Evolutionary conservation across 805 yeast species (phyloP).

Genomic region (Ogataea nitratoaversa): DNA sequence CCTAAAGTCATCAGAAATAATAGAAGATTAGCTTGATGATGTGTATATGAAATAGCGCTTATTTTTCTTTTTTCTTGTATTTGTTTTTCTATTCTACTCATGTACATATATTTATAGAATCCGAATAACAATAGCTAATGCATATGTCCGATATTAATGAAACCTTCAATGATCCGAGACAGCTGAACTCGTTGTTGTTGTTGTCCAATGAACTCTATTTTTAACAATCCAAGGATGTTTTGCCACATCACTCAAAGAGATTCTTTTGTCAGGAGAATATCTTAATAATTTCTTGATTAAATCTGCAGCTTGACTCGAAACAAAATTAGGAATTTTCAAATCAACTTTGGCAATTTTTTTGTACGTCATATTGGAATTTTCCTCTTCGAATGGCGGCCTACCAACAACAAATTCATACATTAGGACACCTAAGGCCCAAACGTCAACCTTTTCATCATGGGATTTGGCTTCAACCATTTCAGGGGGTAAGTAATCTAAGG

Average conservation of each 20-base stretch:
- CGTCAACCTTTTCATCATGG: conserved; percentile 76
- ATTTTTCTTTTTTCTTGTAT: conserved; percentile 2
- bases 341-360: conserved; percentile 76
- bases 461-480: conserved; percentile 85
- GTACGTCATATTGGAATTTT: conserved; percentile 71
- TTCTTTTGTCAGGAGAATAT: conserved; percentile 65
- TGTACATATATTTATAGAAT: background rate
- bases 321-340: conserved; percentile 63
- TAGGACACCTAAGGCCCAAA: conserved; percentile 90
- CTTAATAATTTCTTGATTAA: conserved; percentile 60
- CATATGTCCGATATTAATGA: no score
- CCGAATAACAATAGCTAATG: no score
- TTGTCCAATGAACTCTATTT: conserved; percentile 59
- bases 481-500: conserved; percentile 91
- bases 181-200: background rate
- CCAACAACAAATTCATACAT: conserved; percentile 86
- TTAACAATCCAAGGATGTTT: conserved; percentile 81
- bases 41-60: background rate
- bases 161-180: background rate
- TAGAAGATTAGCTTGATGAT: conserved; percentile 29
- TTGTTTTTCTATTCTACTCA: background rate
- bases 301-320: conserved; percentile 73
- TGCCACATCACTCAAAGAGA: conserved; percentile 55
- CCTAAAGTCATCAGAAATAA: conserved; percentile 62
- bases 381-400: conserved; percentile 87